Conservation (phyloP, 176 grass and related monocot genomes). For the Aegilops speltoides region DNA sequence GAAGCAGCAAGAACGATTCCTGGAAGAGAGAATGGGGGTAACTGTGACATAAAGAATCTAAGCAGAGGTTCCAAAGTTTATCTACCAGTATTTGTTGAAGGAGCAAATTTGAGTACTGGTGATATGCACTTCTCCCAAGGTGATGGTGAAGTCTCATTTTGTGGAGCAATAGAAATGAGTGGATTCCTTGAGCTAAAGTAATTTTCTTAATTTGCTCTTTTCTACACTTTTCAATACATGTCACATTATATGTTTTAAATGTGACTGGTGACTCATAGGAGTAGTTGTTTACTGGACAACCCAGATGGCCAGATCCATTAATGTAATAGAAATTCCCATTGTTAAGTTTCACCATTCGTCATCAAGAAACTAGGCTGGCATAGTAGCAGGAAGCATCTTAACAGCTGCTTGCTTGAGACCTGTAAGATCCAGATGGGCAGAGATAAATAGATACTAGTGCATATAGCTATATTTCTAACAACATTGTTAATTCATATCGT, state of each 20-base stretch:
- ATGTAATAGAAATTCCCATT: conserved; percentile 1
- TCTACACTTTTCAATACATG: conserved; percentile 14
- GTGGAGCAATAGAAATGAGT: conserved; percentile 99
- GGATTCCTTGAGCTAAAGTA: conserved; percentile 98
- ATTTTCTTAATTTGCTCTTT: conserved; percentile 23
- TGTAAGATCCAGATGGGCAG: not conserved
- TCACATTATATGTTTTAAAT: not conserved
- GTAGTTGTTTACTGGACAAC: not conserved
- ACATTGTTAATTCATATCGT: not conserved
- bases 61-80: conserved; percentile 91
- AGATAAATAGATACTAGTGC: not conserved
- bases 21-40: conserved; percentile 86
- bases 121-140: conserved; percentile 97
- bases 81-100: conserved; percentile 89
- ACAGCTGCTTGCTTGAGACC: not conserved
- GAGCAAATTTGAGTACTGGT: conserved; percentile 83
- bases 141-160: conserved; percentile 88
- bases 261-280: not conserved
- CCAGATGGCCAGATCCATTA: not conserved
- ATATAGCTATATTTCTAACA: not conserved
- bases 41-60: conserved; percentile 93
- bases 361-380: not conserved
- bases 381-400: not conserved
- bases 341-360: not conserved
- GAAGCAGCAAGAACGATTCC: conserved; percentile 89